Evolutionary conservation across 1,139 yeast genomes (phyloP).

Genomic region (Kodamaea sp.): DNA sequence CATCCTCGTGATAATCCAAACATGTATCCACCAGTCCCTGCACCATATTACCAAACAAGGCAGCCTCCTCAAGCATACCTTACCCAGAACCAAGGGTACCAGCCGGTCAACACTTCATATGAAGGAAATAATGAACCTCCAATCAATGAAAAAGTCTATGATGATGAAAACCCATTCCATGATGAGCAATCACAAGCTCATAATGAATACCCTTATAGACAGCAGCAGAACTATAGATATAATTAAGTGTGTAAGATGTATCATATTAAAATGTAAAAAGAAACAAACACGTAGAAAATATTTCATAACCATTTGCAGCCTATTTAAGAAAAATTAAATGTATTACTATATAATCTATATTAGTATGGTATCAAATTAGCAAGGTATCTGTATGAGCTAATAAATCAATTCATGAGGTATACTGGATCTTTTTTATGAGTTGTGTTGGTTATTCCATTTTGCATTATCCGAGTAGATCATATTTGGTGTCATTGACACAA

Average conservation of each 20-base stretch:
- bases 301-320: too few species aligned
- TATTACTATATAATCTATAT: too few species aligned
- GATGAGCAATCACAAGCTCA: slow-evolving; percentile 5
- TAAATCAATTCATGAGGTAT: too few species aligned
- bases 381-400: too few species aligned
- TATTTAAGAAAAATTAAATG: too few species aligned
- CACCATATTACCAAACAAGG: slow-evolving; percentile 17
- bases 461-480: slow-evolving; percentile 1
- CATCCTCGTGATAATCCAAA: slow-evolving; percentile 31
- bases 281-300: too few species aligned
- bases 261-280: too few species aligned
- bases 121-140: slow-evolving; percentile 3
- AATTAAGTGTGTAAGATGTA: too few species aligned
- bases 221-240: too few species aligned
- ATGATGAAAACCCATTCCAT: slow-evolving; percentile 15
- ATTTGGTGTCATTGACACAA: slow-evolving; percentile 4
- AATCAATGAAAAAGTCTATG: slow-evolving; percentile 2
- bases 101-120: slow-evolving; percentile 11
- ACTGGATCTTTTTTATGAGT: too few species aligned
- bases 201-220: not conserved
- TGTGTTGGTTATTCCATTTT: too few species aligned
- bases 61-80: slow-evolving; percentile 17
- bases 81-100: slow-evolving; percentile 14
- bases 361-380: too few species aligned
- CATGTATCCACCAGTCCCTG: slow-evolving; percentile 34